phyloP scores from a whole-genome alignment of 2,329 filamentous ascomycete genomes.

The Exophiala mesophila region DNA sequence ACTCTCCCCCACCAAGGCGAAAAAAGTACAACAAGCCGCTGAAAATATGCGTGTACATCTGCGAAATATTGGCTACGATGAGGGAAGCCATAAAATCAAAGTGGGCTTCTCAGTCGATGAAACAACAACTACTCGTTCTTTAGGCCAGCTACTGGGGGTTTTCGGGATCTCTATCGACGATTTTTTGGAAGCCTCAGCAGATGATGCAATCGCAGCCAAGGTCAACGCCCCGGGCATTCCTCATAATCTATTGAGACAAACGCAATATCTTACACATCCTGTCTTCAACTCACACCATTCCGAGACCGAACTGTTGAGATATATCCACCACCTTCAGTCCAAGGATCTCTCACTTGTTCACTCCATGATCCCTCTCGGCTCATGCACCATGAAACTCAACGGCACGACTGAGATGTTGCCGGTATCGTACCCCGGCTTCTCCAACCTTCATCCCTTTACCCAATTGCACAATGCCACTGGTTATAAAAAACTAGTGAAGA shows the following conservation, averaged over 20 bases:
- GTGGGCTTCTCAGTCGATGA: conserved; percentile 77
- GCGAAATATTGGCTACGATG: conserved; percentile 46
- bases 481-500: conserved; percentile 64
- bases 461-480: conserved; percentile 60
- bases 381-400: conserved; percentile 98
- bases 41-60: conserved; percentile 44
- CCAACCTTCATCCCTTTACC: conserved; percentile 76
- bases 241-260: conserved; percentile 60
- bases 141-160: conserved; percentile 30
- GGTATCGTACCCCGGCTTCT: conserved; percentile 69
- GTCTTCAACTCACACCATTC: conserved; percentile 95
- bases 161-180: conserved; percentile 30
- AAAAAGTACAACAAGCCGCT: conserved; percentile 44
- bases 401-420: conserved; percentile 90
- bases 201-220: conserved; percentile 35
- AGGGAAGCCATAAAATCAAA: conserved; percentile 44
- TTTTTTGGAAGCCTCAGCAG: conserved; percentile 10
- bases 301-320: conserved; percentile 88
- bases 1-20: conserved; percentile 42
- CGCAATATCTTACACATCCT: conserved; percentile 75
- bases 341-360: conserved; percentile 92
- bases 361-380: conserved; percentile 95
- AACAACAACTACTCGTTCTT: conserved; percentile 38
- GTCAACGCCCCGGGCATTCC: conserved; percentile 33
- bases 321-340: conserved; percentile 87